These are phyloP conservation scores for Scleromitrula shiraiana DNA, from an alignment of 2,329 filamentous ascomycete species.

Conservation along the genomic window DNA sequence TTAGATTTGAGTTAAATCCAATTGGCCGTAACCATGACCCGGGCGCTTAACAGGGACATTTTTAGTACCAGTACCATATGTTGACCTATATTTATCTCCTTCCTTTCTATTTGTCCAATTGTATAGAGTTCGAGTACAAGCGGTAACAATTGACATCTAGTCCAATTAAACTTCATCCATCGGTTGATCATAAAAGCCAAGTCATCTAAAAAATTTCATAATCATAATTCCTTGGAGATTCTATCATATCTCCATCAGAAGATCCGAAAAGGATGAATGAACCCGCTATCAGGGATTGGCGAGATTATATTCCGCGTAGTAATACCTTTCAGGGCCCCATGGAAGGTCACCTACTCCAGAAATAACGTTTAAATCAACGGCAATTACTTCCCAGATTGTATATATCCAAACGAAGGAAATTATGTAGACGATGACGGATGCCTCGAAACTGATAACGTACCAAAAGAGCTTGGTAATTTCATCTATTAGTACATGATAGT, in stretches of 20 bases:
- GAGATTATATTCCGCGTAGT: background rate
- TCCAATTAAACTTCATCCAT: too few species aligned
- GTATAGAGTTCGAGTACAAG: background rate
- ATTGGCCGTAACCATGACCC: background rate
- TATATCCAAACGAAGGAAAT: background rate
- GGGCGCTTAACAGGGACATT: too few species aligned
- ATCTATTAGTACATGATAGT: constrained; percentile 24
- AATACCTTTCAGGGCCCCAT: background rate
- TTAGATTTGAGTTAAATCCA: background rate
- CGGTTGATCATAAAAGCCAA: background rate
- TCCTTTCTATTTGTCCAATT: too few species aligned
- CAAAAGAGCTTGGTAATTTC: constrained; percentile 3
- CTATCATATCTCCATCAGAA: background rate
- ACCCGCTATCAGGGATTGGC: background rate
- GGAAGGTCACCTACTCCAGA: background rate
- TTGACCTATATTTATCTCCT: too few species aligned
- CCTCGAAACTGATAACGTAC: background rate
- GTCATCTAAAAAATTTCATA: background rate
- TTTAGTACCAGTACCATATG: too few species aligned
- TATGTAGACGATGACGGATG: background rate
- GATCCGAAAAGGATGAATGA: background rate
- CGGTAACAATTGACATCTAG: background rate
- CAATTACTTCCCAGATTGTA: background rate
- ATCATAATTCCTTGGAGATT: too few species aligned
- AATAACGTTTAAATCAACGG: background rate